These are phyloP conservation scores for Hirschioporus abietinus DNA, from an alignment of 768 basidiomycete species.

Conservation along the genomic window DNA sequence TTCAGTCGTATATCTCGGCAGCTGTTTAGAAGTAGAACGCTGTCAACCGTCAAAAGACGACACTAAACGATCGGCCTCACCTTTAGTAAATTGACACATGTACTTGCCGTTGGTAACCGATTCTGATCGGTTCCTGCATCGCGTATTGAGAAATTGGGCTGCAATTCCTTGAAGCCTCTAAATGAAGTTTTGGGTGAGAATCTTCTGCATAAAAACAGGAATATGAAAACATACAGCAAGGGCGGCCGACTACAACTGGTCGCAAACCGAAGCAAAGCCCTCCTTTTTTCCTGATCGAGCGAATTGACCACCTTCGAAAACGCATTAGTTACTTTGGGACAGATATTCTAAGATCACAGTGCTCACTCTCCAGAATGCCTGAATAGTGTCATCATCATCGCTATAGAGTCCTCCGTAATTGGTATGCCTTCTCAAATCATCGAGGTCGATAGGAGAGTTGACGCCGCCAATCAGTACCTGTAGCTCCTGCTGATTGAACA, in stretches of 20 bases:
- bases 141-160: conserved; percentile 85
- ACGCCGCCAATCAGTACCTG: conserved; percentile 89
- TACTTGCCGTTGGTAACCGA: conserved; percentile 71
- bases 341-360: neutral
- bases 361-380: conserved; percentile 77
- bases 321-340: neutral
- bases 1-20: conserved; percentile 67
- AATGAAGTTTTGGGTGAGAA: neutral
- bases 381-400: conserved; percentile 64
- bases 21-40: conserved; percentile 31
- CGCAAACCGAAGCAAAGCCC: conserved; percentile 80
- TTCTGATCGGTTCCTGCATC: conserved; percentile 70
- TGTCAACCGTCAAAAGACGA: conserved; percentile 4
- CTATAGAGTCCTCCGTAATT: conserved; percentile 80
- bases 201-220: neutral
- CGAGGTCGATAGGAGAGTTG: conserved; percentile 77
- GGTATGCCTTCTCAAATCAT: conserved; percentile 73
- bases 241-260: conserved; percentile 91
- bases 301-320: conserved; percentile 59
- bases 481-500: conserved; percentile 97
- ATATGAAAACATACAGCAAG: conserved; percentile 51
- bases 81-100: conserved; percentile 92
- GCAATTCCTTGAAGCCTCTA: conserved; percentile 81
- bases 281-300: conserved; percentile 77
- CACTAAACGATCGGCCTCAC: conserved; percentile 27